Evolutionary conservation across 371 early-diverging fungal genomes (phyloP).

Genomic region (Capniomyces stellatus): DNA sequence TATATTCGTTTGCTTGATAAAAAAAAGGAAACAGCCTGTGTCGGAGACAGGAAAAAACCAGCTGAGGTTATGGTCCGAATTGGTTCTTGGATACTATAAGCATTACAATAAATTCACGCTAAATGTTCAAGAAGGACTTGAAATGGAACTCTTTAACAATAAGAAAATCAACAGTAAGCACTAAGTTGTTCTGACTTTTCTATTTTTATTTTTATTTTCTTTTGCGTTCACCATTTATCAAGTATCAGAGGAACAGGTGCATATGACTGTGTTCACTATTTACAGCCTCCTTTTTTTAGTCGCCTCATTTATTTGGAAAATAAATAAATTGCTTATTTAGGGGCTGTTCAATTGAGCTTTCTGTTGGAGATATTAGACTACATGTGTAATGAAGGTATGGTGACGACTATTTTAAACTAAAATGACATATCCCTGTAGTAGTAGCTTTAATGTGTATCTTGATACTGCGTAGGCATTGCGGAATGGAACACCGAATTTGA

Average conservation of each 20-base stretch:
- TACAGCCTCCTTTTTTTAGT: no score
- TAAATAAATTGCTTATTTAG: no score
- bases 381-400: constrained; percentile 46
- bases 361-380: constrained; percentile 51
- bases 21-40: constrained; percentile 55
- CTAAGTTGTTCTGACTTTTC: no score
- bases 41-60: constrained; percentile 70
- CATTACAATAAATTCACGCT: constrained; percentile 41
- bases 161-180: constrained; percentile 38
- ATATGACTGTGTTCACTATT: no score
- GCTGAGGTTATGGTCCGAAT: constrained; percentile 51
- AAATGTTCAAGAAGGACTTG: constrained; percentile 38
- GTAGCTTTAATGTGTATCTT: background rate
- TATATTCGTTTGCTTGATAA: background rate
- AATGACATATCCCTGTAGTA: background rate
- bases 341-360: constrained; percentile 20
- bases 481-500: constrained; percentile 47
- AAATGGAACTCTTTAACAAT: constrained; percentile 46
- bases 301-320: no score
- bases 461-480: constrained; percentile 33
- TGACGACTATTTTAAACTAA: background rate
- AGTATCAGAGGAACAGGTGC: no score
- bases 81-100: constrained; percentile 47
- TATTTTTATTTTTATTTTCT: no score
- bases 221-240: no score